Base-by-base conservation (phyloP, 2,329 filamentous ascomycete species). In the Graphiopsis chlorocephala region DNA sequence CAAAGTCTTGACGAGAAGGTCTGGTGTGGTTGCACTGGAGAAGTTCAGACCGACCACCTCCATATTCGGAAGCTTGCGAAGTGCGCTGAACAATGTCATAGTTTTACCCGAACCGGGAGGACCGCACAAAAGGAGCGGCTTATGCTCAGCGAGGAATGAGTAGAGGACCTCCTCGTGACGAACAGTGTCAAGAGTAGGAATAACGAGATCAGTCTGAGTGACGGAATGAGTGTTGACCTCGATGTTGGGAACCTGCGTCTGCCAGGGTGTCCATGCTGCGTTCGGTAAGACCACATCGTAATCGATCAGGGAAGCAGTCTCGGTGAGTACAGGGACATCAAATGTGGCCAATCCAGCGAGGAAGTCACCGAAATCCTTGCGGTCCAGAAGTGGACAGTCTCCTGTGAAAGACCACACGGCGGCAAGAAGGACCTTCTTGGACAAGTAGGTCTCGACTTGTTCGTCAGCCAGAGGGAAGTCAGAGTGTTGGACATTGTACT, bases 31-130 rank as follows among this genome's bases (percentile, higher is more conserved):
- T 1, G 95, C 96, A 72, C 95, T 99, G 4, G 96, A 99, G 78
- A 99, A 99, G 80, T 99, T 99, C 76, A 99, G 91, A 57, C 95
- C 95, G 33, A 99, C 96, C 65, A 97, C 93, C 79, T 99, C 95
- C 93, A 99, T 97, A 76, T 97, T 97, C 3, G 94, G 94, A 65
- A 99, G 83, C 79, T 99, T 99, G 69, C 95, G 90, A 62, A 99
- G 86, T 35, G 95, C 95, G 76, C 94, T 97, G 82, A 99, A 99
- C 14, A 99, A 83, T 12, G 95, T 99, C 95, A 99, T 99, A 4
- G 95, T 99, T 83, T 99, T 99, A 84, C 95, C 95, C 60, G 95
- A 99, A 81, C 95, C 95, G 65, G 95, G 95, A 75, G 95, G 96
- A 78, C 95, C 96, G 76, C 95, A 99, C 17, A 99, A 89, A 61